Evolutionary conservation across 202 grass and related monocot species (phyloP).

Genomic region (Zoysia matrella): DNA sequence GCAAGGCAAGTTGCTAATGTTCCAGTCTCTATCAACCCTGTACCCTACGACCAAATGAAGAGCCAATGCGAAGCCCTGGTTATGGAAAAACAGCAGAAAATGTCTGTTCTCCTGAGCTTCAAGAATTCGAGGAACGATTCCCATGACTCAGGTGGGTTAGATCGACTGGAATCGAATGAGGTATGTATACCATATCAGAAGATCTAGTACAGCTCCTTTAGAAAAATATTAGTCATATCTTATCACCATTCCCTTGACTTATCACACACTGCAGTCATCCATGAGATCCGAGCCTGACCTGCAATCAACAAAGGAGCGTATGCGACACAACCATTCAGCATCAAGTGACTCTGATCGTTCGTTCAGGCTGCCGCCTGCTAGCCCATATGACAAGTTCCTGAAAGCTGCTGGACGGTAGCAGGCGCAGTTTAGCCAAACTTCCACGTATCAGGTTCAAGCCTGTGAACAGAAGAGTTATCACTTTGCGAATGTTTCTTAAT

Average conservation of each 20-base stretch:
- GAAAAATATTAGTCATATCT: background rate
- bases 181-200: conserved; percentile 23
- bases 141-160: conserved; percentile 24
- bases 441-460: conserved; percentile 3
- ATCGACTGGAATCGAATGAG: conserved; percentile 44
- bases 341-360: conserved; percentile 73
- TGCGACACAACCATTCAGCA: conserved; percentile 57
- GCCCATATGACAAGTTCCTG: conserved; percentile 95
- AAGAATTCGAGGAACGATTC: conserved; percentile 55
- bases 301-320: conserved; percentile 45
- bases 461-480: conserved; percentile 33
- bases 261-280: conserved; percentile 43
- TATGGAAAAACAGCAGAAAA: conserved; percentile 88
- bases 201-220: background rate
- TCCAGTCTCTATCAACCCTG: conserved; percentile 57
- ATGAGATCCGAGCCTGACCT: conserved; percentile 36
- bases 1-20: conserved; percentile 67
- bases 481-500: background rate
- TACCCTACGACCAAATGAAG: conserved; percentile 97
- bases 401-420: conserved; percentile 87
- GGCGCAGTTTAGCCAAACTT: background rate
- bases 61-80: conserved; percentile 93
- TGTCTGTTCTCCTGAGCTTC: conserved; percentile 89
- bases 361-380: conserved; percentile 82
- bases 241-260: background rate